Conservation (phyloP, 768 basidiomycete species). For the Suillus subalutaceus region DNA sequence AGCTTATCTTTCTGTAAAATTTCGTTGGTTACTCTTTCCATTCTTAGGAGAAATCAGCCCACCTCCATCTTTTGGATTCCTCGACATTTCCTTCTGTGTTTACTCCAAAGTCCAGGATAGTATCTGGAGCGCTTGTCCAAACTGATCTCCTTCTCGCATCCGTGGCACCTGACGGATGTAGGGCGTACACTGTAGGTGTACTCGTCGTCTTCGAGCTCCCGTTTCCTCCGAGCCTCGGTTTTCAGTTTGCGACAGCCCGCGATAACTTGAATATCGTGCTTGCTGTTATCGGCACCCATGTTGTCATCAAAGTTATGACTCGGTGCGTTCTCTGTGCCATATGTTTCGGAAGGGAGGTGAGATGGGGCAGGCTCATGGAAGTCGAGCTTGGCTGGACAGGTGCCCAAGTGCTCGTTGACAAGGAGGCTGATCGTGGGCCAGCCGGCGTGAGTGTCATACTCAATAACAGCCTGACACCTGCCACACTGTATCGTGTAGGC, state of each 20-base stretch:
- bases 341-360: neutral
- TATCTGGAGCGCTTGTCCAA: slow-evolving; percentile 37
- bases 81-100: slow-evolving; percentile 35
- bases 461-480: slow-evolving; percentile 28
- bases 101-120: slow-evolving; percentile 39
- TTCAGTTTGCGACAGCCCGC: slow-evolving; percentile 30
- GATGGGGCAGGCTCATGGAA: neutral
- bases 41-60: slow-evolving; percentile 12
- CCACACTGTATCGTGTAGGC: slow-evolving; percentile 19
- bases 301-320: neutral
- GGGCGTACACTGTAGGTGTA: slow-evolving; percentile 24
- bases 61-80: slow-evolving; percentile 28
- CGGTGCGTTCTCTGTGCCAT: neutral
- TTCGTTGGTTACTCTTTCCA: slow-evolving; percentile 13
- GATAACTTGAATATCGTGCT: neutral
- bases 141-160: slow-evolving; percentile 33
- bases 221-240: slow-evolving; percentile 30
- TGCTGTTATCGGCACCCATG: neutral
- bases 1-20: slow-evolving; percentile 19
- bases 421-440: slow-evolving; percentile 31
- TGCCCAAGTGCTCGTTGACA: slow-evolving; percentile 29
- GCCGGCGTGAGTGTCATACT: slow-evolving; percentile 26
- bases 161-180: slow-evolving; percentile 32
- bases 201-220: slow-evolving; percentile 33
- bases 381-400: slow-evolving; percentile 21